Evolutionary conservation across 306 rosid species (phyloP), one percentile per base, ranked within the genome.

Genomic region (Lupinus albus): DNA sequence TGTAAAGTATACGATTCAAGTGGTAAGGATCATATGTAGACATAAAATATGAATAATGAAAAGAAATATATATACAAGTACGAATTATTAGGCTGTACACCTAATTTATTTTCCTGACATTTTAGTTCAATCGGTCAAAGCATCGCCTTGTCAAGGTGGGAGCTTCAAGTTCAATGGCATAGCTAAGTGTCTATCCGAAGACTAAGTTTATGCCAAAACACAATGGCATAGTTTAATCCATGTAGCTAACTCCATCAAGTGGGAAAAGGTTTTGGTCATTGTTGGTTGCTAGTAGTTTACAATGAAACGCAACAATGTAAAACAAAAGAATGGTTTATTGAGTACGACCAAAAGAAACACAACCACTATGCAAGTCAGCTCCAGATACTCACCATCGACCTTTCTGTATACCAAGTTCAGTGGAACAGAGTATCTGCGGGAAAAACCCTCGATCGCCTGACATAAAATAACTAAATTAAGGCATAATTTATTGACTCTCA

Each of bases 391-490:
- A 92, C 98, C 95, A 64, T 92, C 98, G 10, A 77, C 72, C 85
- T 84, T 92, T 75, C 57, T 74, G 74, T 83, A 89, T 38, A 89
- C 61, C 2, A 76, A 69, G 67, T 86, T 84, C 64, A 83, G 64
- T 32, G 95, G 84, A 61, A 89, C 88, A 67, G 96, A 83, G 81
- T 92, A 81, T 82, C 89, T 86, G 30, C 95, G 91, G 42, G 81
- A 84, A 77, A 89, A 92, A 12, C 98, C 98, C 78, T 87, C 95
- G 18, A 77, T 77, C 53, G 98, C 98, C 98, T 92, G 85, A 67
- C 76, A 87, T 41, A 44, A 82, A 71, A 76, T 64, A 77, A 58
- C 35, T 32, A 74, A 67, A 76, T 61, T 9, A 78, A 72, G 68
- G 42, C 17, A 33, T 11, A 46, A 50, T 64, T 71, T 53, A 54